Conservation (phyloP, 1,139 yeast species). For the Protomyces macrosporus region DNA sequence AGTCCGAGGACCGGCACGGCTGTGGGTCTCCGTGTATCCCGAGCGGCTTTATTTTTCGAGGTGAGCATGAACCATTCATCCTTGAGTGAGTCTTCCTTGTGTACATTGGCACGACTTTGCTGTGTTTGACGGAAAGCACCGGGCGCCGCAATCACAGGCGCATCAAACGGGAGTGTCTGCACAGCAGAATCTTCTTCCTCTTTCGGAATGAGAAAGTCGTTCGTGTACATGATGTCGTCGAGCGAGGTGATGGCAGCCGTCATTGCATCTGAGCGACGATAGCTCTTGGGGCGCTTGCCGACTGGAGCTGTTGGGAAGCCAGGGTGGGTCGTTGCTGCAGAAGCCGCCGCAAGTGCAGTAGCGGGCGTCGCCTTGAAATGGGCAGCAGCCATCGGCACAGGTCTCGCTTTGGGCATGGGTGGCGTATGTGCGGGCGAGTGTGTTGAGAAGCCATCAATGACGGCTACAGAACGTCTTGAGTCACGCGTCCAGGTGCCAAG, state of each 20-base stretch:
- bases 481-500: slow-evolving; percentile 28
- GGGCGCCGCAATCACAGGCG: neutral
- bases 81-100: slow-evolving; percentile 17
- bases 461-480: slow-evolving; percentile 18
- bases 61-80: slow-evolving; percentile 20
- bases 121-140: slow-evolving; percentile 16
- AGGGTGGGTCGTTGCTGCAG: neutral
- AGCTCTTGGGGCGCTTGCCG: neutral
- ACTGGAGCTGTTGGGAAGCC: no score
- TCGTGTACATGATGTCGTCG: slow-evolving; percentile 26
- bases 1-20: slow-evolving; percentile 17
- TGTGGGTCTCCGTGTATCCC: slow-evolving; percentile 1
- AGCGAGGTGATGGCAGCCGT: slow-evolving; percentile 18
- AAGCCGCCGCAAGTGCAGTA: neutral
- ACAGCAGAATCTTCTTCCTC: neutral
- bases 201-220: slow-evolving; percentile 6
- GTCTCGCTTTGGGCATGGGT: neutral
- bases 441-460: slow-evolving; percentile 21
- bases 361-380: neutral
- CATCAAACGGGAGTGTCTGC: neutral
- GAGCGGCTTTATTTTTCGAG: slow-evolving; percentile 3
- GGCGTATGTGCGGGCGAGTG: slow-evolving; percentile 13
- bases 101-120: slow-evolving; percentile 4
- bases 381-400: neutral
- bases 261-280: slow-evolving; percentile 6